These are phyloP conservation scores for Blepharisma stoltei DNA, from an alignment of 73 alveolate genomes.

Conservation along the genomic window DNA sequence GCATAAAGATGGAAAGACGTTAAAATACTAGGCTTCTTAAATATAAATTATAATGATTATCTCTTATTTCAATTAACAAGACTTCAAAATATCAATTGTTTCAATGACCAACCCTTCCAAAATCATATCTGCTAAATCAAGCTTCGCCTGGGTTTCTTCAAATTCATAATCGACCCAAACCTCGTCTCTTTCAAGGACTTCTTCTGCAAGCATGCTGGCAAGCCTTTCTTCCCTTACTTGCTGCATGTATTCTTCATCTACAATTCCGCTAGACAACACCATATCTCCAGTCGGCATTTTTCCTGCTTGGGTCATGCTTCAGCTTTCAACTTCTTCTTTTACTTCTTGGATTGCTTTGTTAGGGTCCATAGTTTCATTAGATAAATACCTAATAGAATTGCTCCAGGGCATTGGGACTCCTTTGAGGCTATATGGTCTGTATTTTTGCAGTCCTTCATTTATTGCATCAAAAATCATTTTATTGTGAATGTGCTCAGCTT, in stretches of 20 bases:
- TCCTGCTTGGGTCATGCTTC: constrained; percentile 48
- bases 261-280: constrained; percentile 33
- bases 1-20: no score
- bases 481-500: constrained; percentile 84
- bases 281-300: constrained; percentile 47
- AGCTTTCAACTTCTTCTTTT: constrained; percentile 36
- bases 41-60: no score
- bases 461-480: constrained; percentile 79
- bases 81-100: neutral
- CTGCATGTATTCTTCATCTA: constrained; percentile 54
- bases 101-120: constrained; percentile 46
- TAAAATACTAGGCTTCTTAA: no score
- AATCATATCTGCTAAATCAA: constrained; percentile 56
- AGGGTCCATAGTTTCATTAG: constrained; percentile 2
- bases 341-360: constrained; percentile 29
- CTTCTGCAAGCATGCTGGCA: constrained; percentile 49
- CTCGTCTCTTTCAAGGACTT: constrained; percentile 48
- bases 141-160: constrained; percentile 51
- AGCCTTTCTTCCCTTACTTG: constrained; percentile 53
- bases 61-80: no score
- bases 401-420: constrained; percentile 89
- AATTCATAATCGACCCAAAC: constrained; percentile 56
- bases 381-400: constrained; percentile 22
- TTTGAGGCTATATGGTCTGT: constrained; percentile 75
- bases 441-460: constrained; percentile 80